Conservation (phyloP, 306 rosid species). For the Quercus berberidifolia region DNA sequence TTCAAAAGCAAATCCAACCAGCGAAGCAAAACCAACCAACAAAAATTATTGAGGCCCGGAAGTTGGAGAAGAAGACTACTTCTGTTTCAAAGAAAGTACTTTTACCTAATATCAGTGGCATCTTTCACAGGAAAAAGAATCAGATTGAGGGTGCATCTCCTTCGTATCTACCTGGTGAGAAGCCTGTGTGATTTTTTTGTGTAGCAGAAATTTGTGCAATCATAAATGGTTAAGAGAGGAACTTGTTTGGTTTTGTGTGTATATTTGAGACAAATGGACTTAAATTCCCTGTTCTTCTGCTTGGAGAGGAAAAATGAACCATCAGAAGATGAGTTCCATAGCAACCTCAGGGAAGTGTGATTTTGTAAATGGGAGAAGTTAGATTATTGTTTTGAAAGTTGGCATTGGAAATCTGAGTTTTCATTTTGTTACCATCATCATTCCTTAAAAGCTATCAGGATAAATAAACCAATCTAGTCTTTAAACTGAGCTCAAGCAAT, state of each 20-base stretch:
- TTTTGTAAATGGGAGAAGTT: slow-evolving; percentile 46
- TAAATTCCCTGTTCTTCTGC: slow-evolving; percentile 25
- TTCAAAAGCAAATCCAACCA: slow-evolving; percentile 56
- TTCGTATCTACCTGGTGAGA: slow-evolving; percentile 88
- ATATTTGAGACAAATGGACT: slow-evolving; percentile 44
- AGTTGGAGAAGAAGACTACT: slow-evolving; percentile 61
- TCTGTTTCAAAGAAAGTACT: slow-evolving; percentile 68
- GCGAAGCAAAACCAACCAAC: slow-evolving; percentile 38
- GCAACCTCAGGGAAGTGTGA: slow-evolving; percentile 28
- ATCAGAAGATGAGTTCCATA: slow-evolving; percentile 37
- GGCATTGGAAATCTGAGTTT: slow-evolving; percentile 2
- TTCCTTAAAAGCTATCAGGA: neutral
- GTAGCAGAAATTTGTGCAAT: slow-evolving; percentile 24
- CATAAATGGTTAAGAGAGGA: slow-evolving; percentile 39
- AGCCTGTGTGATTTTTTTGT: slow-evolving; percentile 45
- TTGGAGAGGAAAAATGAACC: slow-evolving; percentile 24
- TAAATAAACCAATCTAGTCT: neutral
- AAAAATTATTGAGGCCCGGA: slow-evolving; percentile 40
- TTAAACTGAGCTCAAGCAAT: neutral
- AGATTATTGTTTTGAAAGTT: slow-evolving; percentile 18
- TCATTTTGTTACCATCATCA: neutral
- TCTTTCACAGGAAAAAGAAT: slow-evolving; percentile 75
- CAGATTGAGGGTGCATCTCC: slow-evolving; percentile 88
- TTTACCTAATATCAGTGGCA: slow-evolving; percentile 65
- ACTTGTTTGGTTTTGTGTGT: slow-evolving; percentile 48